Percentiles rank a stretch among this genome's conserved stretches.
These are phyloP conservation scores for Globisporangium okanoganense DNA, from an alignment of 352 stramenopile genomes.

Conservation along the genomic window DNA sequence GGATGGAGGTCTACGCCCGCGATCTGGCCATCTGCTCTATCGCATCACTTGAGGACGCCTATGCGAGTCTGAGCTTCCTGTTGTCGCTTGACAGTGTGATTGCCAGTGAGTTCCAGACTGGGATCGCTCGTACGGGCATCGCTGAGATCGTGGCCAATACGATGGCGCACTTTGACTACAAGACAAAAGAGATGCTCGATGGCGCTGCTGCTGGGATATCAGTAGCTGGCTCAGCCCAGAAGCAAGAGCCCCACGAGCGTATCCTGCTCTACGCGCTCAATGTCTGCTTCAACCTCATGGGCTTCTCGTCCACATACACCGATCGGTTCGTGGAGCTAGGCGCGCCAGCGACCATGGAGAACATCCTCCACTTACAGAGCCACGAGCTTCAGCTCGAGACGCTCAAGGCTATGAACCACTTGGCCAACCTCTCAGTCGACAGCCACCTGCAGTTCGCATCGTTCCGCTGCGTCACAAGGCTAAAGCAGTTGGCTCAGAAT, in stretches of 20 bases:
- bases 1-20: constrained; percentile 65
- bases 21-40: constrained; percentile 33
- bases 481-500: constrained; percentile 10
- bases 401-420: constrained; percentile 25
- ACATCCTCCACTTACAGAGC: constrained; percentile 40
- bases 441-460: constrained; percentile 26
- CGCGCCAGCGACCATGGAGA: constrained; percentile 38
- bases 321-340: constrained; percentile 33
- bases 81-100: constrained; percentile 22
- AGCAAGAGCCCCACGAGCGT: constrained; percentile 8
- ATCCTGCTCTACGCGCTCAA: constrained; percentile 39
- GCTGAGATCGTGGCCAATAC: constrained; percentile 41
- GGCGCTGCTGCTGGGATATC: not conserved
- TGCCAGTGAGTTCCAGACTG: constrained; percentile 23
- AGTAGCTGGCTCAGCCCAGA: constrained; percentile 6
- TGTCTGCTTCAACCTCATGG: constrained; percentile 41
- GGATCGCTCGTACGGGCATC: constrained; percentile 35
- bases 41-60: constrained; percentile 35
- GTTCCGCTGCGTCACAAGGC: constrained; percentile 18
- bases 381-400: constrained; percentile 31
- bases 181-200: not conserved
- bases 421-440: constrained; percentile 21
- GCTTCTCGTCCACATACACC: constrained; percentile 30
- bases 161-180: constrained; percentile 23
- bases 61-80: constrained; percentile 38